Percentiles rank a stretch among this genome's conserved stretches.
Evolutionary conservation across 768 basidiomycete species (phyloP).

Genomic region (Pholiota microspora): DNA sequence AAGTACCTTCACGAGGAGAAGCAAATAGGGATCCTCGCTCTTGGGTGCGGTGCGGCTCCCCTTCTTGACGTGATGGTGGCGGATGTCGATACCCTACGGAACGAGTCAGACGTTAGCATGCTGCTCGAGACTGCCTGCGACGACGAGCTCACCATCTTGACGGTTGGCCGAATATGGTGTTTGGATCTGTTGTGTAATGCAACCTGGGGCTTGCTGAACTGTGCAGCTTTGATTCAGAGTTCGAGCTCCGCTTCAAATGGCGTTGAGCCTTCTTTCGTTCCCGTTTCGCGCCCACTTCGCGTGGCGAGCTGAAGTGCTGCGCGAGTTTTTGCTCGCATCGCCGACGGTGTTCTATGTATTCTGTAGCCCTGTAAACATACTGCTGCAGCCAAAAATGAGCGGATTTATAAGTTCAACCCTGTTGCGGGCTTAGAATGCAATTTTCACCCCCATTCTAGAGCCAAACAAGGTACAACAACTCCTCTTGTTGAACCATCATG

Average conservation of each 20-base stretch:
- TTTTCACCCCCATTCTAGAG: too few species aligned
- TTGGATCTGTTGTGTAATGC: conserved; percentile 40
- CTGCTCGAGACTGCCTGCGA: conserved; percentile 27
- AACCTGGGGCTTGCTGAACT: conserved; percentile 63
- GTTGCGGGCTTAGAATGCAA: conserved; percentile 4
- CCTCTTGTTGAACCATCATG: conserved; percentile 66
- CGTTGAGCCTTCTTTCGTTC: not conserved
- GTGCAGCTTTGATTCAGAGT: conserved; percentile 49
- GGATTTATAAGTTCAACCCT: not conserved
- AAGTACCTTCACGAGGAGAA: conserved; percentile 92
- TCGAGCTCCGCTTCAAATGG: conserved; percentile 40
- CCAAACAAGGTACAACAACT: conserved; percentile 46
- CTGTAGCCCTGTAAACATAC: not conserved
- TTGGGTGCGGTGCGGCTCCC: conserved; percentile 90
- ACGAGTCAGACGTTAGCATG: conserved; percentile 18
- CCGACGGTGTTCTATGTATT: not conserved
- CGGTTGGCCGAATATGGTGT: conserved; percentile 55
- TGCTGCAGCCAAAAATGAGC: not conserved
- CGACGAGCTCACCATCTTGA: conserved; percentile 79
- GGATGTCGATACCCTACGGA: conserved; percentile 90
- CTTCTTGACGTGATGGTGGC: conserved; percentile 98
- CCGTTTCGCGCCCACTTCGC: not conserved
- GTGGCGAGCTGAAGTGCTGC: not conserved
- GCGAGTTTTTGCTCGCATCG: not conserved
- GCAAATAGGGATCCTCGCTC: conserved; percentile 99